phyloP scores from a whole-genome alignment of 2,329 filamentous ascomycete genomes.

The Diaporthe aspalathi region DNA sequence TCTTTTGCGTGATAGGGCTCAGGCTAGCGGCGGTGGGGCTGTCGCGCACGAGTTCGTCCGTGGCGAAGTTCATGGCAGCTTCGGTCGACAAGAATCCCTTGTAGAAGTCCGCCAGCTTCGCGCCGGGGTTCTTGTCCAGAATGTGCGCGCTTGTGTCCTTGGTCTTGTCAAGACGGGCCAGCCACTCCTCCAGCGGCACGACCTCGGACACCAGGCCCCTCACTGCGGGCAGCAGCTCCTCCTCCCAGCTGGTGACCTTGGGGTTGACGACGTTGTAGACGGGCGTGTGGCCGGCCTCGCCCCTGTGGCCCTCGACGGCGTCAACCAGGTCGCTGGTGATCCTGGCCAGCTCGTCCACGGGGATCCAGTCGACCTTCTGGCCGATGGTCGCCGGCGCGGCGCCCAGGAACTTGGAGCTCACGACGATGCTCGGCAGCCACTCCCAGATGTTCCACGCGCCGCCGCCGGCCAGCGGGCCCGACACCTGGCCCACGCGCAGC shows the following conservation, averaged over 20 bases:
- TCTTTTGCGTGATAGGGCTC: slow-evolving; percentile 24
- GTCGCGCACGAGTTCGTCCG: slow-evolving; percentile 23
- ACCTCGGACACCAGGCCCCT: slow-evolving; percentile 18
- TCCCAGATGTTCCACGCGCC: slow-evolving; percentile 46
- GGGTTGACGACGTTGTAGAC: slow-evolving; percentile 37
- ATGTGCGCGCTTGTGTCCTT: slow-evolving; percentile 30
- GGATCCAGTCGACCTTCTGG: slow-evolving; percentile 45
- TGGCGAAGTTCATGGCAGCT: slow-evolving; percentile 25
- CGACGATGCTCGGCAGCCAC: slow-evolving; percentile 46
- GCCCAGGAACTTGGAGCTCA: slow-evolving; percentile 44
- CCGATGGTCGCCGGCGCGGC: slow-evolving; percentile 42
- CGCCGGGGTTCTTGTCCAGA: slow-evolving; percentile 34
- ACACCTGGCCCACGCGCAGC: slow-evolving; percentile 46
- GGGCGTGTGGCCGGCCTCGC: background rate
- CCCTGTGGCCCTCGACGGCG: slow-evolving; percentile 30
- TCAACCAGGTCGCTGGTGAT: slow-evolving; percentile 44
- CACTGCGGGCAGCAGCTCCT: slow-evolving; percentile 28
- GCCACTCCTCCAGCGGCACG: slow-evolving; percentile 30
- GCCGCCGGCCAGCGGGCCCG: slow-evolving; percentile 42
- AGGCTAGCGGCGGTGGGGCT: slow-evolving; percentile 30
- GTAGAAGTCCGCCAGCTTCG: slow-evolving; percentile 36
- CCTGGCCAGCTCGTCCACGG: slow-evolving; percentile 44
- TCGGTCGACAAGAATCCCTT: slow-evolving; percentile 23
- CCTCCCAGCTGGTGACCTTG: slow-evolving; percentile 17
- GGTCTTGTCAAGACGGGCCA: slow-evolving; percentile 20